These are phyloP conservation scores for Triticum turgidum DNA, from an alignment of 176 grass and related monocot genomes.

Conservation along the genomic window DNA sequence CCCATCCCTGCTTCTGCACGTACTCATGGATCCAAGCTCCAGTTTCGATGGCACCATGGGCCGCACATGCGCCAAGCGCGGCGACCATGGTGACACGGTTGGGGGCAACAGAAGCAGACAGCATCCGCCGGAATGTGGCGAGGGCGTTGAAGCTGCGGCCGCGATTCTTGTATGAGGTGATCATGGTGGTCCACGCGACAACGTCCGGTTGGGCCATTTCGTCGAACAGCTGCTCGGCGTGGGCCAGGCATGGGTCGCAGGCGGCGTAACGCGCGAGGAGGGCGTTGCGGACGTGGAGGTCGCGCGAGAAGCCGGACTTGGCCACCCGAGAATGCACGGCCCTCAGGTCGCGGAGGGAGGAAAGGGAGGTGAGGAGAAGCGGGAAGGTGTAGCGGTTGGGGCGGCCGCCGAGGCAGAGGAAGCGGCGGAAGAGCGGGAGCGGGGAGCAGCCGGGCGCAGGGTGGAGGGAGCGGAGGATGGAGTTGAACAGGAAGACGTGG, in stretches of 20 bases:
- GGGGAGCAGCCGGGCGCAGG: constrained; percentile 25
- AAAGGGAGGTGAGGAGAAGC: constrained; percentile 48
- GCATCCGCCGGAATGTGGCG: constrained; percentile 43
- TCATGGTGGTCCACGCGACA: constrained; percentile 49
- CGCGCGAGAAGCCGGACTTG: constrained; percentile 44
- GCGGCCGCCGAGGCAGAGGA: constrained; percentile 50
- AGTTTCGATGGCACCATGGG: constrained; percentile 34
- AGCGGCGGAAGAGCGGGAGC: constrained; percentile 52
- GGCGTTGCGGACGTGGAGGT: constrained; percentile 52
- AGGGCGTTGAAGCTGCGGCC: constrained; percentile 38
- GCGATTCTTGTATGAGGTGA: constrained; percentile 39
- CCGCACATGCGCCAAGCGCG: constrained; percentile 37
- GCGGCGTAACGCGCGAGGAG: constrained; percentile 41
- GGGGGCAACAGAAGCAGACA: constrained; percentile 38
- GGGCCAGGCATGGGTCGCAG: constrained; percentile 9
- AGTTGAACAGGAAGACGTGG: constrained; percentile 53
- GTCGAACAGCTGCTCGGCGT: constrained; percentile 51
- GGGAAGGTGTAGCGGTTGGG: constrained; percentile 74
- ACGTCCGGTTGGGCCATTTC: constrained; percentile 53
- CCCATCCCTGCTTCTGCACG: constrained; percentile 44
- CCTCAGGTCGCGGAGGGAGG: constrained; percentile 38
- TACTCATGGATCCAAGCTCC: constrained; percentile 69
- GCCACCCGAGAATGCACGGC: constrained; percentile 47
- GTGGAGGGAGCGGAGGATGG: constrained; percentile 51
- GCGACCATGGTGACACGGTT: constrained; percentile 76